phyloP scores from a whole-genome alignment of 495 filamentous ascomycete species.

The Thermochaetoides thermophila region DNA sequence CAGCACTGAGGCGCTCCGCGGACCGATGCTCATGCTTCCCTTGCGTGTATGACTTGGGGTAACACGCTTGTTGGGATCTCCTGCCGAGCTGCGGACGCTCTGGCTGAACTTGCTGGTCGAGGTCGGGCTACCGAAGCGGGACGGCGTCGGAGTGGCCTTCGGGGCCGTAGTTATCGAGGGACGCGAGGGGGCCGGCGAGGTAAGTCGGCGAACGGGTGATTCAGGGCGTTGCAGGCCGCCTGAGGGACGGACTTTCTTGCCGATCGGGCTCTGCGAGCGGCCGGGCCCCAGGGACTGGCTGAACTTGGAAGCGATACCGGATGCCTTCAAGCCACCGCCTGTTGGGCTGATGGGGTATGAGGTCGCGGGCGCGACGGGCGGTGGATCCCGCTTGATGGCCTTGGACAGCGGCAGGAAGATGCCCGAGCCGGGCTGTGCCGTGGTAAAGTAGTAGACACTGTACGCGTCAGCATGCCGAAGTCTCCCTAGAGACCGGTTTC shows the following conservation, averaged over 20 bases:
- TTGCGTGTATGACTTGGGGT: conserved; percentile 29
- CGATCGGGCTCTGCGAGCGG: conserved; percentile 52
- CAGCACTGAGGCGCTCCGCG: conserved; percentile 39
- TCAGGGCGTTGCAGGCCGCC: conserved; percentile 77
- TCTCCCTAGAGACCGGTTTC: neutral
- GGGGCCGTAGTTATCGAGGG: conserved; percentile 35
- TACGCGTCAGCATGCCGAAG: conserved; percentile 2
- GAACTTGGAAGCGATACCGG: conserved; percentile 47
- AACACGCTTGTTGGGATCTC: conserved; percentile 40
- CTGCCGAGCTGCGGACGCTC: conserved; percentile 42
- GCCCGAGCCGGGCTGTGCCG: conserved; percentile 60
- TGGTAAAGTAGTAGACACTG: conserved; percentile 72
- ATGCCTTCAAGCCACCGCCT: conserved; percentile 36
- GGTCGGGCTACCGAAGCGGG: conserved; percentile 48
- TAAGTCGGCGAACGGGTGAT: conserved; percentile 53
- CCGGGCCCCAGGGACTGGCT: conserved; percentile 74
- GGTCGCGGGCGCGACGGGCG: conserved; percentile 31
- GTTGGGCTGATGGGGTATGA: conserved; percentile 55
- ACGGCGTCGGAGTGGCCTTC: conserved; percentile 19
- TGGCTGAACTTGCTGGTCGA: conserved; percentile 46
- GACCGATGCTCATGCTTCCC: conserved; percentile 34
- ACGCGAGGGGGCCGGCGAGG: conserved; percentile 37
- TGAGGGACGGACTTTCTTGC: conserved; percentile 60
- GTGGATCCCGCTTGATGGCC: conserved; percentile 53
- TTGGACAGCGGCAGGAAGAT: conserved; percentile 92